Base-by-base conservation (phyloP, 345 rosid species). In the Adansonia digitata region DNA sequence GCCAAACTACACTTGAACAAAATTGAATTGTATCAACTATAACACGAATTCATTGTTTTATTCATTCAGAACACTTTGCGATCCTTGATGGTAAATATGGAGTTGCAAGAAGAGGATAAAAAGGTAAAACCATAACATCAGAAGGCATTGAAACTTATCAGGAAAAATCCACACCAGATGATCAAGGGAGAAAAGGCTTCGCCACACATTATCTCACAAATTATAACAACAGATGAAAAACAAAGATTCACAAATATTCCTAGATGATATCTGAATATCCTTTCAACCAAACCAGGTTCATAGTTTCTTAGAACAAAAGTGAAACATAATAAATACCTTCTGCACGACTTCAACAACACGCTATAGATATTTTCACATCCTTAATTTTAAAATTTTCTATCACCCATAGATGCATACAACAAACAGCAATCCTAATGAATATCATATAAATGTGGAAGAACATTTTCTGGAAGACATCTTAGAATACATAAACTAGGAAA, bases 281-380 rank as follows among this genome's bases (percentile, higher is more conserved):
- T 69, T 29, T 69, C 59, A 49, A 69, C 24, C 42, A 48, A 29
- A 10, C 59, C 5, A 29, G 27, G 20, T 29, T 46, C 59, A 11
- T 11, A 48, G 20, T 26, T 67, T 48, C 27, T 29, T 5, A 69
- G 8, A 46, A 69, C 8, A 3, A 49, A 69, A 27, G 57, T 27
- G 72, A 69, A 69, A 27, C 59, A 69, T 48, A 49, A 26, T 69
- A 11, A 31, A 69, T 69, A 22, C 27, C 43, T 69, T 34, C 42
- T 9, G 27, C 26, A 26, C 1, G 10, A 26, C 13, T 7, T 26
- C 17, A 67, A 26, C 37, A 26, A 45, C 18, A 67, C 13, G 34
- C 55, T 1, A 6, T 26, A 69, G 7, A 46, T 17, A 48, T 68
- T 29, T 27, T 20, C 17, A 69, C 5, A 31, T 29, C 27, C 37